Evolutionary conservation across 129 eudicot genomes (phyloP).

Genomic region (Mikania micrantha): DNA sequence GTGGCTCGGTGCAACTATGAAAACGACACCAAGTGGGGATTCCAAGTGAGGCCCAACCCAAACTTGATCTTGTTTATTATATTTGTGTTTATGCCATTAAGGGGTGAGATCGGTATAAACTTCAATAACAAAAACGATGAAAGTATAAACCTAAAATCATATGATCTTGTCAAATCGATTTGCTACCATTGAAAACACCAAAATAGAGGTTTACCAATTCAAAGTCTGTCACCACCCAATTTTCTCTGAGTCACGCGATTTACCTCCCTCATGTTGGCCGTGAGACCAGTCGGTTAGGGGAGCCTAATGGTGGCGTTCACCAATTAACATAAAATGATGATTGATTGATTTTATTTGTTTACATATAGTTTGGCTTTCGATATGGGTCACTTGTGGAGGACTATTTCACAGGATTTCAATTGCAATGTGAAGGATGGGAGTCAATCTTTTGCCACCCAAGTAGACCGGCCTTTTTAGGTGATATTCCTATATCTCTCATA

Average conservation of each 20-base stretch:
- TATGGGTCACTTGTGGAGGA: conserved; percentile 89
- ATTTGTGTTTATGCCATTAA: neutral
- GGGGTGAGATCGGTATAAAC: too few species aligned
- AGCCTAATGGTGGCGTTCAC: too few species aligned
- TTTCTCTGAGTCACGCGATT: too few species aligned
- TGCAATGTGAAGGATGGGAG: conserved; percentile 84
- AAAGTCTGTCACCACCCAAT: too few species aligned
- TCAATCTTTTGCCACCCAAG: conserved; percentile 60
- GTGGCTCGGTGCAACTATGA: conserved; percentile 61
- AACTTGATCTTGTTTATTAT: neutral
- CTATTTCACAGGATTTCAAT: conserved; percentile 55
- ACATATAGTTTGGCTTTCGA: conserved; percentile 57
- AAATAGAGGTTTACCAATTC: too few species aligned
- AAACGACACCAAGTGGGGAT: conserved; percentile 58
- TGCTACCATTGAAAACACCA: too few species aligned
- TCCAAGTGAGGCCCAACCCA: conserved; percentile 33
- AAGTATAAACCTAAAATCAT: too few species aligned
- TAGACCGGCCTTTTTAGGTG: conserved; percentile 73
- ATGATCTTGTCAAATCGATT: too few species aligned
- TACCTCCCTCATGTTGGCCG: too few species aligned
- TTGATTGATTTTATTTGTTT: neutral
- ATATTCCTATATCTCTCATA: conserved; percentile 54
- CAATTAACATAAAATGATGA: neutral
- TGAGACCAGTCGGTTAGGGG: too few species aligned
- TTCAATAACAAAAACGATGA: too few species aligned